Evolutionary conservation across 495 filamentous ascomycete species (phyloP).

Genomic region (Xylaria venustula): DNA sequence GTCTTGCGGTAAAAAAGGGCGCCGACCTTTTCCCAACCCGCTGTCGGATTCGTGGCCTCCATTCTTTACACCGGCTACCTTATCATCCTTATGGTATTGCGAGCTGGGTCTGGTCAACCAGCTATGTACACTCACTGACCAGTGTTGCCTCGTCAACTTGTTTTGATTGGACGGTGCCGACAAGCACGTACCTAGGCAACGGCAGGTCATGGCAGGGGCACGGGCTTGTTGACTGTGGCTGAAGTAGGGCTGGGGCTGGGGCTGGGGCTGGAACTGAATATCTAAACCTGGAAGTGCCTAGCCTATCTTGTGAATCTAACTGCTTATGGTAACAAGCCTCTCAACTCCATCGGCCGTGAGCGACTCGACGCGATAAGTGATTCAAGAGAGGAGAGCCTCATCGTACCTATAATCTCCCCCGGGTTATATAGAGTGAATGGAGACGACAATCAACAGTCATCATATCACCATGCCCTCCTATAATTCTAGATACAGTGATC

Average conservation of each 20-base stretch:
- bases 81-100: slow-evolving; percentile 27
- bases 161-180: neutral
- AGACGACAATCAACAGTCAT: too few relatives aligned
- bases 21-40: slow-evolving; percentile 90
- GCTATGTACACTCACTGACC: neutral
- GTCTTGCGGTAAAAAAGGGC: slow-evolving; percentile 93
- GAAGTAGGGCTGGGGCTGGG: neutral
- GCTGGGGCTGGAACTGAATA: neutral
- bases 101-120: neutral
- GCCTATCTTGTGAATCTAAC: too few relatives aligned
- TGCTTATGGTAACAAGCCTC: too few relatives aligned
- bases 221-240: neutral
- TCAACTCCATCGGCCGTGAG: too few relatives aligned
- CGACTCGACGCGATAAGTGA: too few relatives aligned
- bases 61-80: slow-evolving; percentile 37
- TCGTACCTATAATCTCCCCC: too few relatives aligned
- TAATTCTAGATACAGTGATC: too few relatives aligned
- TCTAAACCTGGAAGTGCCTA: too few relatives aligned
- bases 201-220: neutral
- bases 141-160: neutral
- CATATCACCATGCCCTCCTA: too few relatives aligned
- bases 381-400: too few relatives aligned
- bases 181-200: neutral
- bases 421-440: too few relatives aligned
- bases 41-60: slow-evolving; percentile 65